phyloP scores from a whole-genome alignment of 371 early-diverging fungal species.

The Fennellomyces sp. region DNA sequence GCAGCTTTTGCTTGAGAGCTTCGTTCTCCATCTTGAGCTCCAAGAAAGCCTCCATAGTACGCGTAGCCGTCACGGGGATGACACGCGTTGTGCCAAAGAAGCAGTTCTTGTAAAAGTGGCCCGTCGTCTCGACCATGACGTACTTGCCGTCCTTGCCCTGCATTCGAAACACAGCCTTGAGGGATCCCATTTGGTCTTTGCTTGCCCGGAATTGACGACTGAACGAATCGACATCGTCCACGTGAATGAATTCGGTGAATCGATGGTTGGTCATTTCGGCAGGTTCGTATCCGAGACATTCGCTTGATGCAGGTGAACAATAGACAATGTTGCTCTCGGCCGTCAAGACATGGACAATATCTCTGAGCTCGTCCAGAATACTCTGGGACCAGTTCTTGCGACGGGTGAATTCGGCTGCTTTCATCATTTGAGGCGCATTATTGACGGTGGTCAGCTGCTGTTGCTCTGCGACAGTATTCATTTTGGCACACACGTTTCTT shows the following conservation, averaged over 20 bases:
- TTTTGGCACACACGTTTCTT: too few species aligned
- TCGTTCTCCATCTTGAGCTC: constrained; percentile 62
- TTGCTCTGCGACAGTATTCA: too few species aligned
- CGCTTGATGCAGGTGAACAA: constrained; percentile 59
- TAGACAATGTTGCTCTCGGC: constrained; percentile 55
- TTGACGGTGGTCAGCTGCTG: background rate
- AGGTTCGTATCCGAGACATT: constrained; percentile 57
- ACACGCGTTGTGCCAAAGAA: constrained; percentile 57
- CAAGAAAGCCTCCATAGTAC: constrained; percentile 55
- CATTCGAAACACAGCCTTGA: constrained; percentile 50
- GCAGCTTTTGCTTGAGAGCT: constrained; percentile 24
- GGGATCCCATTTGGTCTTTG: constrained; percentile 38
- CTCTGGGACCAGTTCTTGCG: constrained; percentile 59
- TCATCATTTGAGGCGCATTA: background rate
- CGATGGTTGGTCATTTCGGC: constrained; percentile 59
- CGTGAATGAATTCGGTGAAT: constrained; percentile 60
- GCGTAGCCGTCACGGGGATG: constrained; percentile 49
- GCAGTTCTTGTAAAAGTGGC: constrained; percentile 39
- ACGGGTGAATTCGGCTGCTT: constrained; percentile 45
- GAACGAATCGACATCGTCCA: constrained; percentile 25
- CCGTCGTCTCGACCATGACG: constrained; percentile 50
- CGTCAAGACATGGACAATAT: constrained; percentile 61
- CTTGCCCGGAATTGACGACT: constrained; percentile 33
- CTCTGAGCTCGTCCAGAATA: constrained; percentile 63
- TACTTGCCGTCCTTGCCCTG: constrained; percentile 53